These are phyloP conservation scores for Boeremia exigua DNA, from an alignment of 2,329 filamentous ascomycete genomes.

Conservation along the genomic window DNA sequence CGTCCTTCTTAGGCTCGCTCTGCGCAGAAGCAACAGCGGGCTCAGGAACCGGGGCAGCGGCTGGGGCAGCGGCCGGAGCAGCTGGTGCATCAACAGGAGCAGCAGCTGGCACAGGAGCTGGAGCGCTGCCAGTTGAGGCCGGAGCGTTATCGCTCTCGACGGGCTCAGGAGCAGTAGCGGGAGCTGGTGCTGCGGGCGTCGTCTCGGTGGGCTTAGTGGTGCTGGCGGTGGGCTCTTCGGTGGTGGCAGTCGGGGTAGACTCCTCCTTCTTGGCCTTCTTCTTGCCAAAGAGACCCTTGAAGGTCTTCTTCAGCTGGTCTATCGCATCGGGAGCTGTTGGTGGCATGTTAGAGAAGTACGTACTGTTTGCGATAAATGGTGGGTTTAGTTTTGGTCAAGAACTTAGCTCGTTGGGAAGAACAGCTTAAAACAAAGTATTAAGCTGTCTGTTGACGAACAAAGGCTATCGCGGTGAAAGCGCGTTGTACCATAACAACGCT, in stretches of 20 bases:
- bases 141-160: constrained; percentile 16
- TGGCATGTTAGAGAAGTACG: not conserved
- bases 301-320: constrained; percentile 46
- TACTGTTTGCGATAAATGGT: not conserved
- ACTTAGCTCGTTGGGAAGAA: too few relatives aligned
- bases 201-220: constrained; percentile 43
- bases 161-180: constrained; percentile 30
- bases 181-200: constrained; percentile 39
- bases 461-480: not conserved
- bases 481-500: not conserved
- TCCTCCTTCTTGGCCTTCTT: constrained; percentile 44
- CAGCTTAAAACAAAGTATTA: too few relatives aligned
- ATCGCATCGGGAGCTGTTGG: constrained; percentile 44
- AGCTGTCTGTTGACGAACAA: not conserved
- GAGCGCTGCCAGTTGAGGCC: constrained; percentile 7
- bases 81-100: not conserved
- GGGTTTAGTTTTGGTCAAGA: not conserved
- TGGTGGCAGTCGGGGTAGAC: constrained; percentile 34
- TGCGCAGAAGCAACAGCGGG: constrained; percentile 13
- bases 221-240: constrained; percentile 32
- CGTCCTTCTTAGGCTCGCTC: constrained; percentile 34
- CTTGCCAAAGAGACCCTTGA: constrained; percentile 46
- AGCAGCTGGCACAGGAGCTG: constrained; percentile 18
- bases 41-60: constrained; percentile 25
- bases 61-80: constrained; percentile 13